phyloP scores from a whole-genome alignment of 129 eudicot species.

The Lactuca sativa region DNA sequence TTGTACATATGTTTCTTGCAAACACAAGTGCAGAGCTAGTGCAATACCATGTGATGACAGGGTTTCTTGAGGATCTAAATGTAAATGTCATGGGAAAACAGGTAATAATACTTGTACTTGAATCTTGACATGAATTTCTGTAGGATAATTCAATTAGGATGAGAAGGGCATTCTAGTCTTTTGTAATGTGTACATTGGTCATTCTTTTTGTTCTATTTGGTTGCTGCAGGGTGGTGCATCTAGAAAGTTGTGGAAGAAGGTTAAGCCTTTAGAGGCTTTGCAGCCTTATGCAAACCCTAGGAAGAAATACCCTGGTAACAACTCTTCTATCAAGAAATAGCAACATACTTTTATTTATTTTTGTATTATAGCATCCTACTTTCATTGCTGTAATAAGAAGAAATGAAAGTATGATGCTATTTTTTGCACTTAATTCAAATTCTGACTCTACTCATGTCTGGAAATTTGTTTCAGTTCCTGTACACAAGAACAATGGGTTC shows the following conservation, averaged over 20 bases:
- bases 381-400: not conserved
- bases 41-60: slow-evolving; percentile 39
- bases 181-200: not conserved
- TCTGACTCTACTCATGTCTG: too few species aligned
- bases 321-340: not conserved
- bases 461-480: slow-evolving; percentile 48
- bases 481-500: slow-evolving; percentile 60
- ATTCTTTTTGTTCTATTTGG: slow-evolving; percentile 5
- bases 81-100: slow-evolving; percentile 24
- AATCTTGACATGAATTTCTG: not conserved
- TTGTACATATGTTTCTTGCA: slow-evolving; percentile 81
- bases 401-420: not conserved
- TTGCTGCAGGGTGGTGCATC: slow-evolving; percentile 49
- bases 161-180: not conserved
- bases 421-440: not conserved
- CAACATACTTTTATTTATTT: not conserved
- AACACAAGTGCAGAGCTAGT: slow-evolving; percentile 57
- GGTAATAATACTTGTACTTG: slow-evolving; percentile 28
- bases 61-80: slow-evolving; percentile 56
- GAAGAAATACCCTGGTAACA: slow-evolving; percentile 65
- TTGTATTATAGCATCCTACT: not conserved
- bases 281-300: slow-evolving; percentile 79
- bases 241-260: slow-evolving; percentile 72
- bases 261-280: slow-evolving; percentile 56
- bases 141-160: not conserved